Evolutionary conservation across 352 stramenopile genomes (phyloP).

Genomic region (Phytophthora ramorum): DNA sequence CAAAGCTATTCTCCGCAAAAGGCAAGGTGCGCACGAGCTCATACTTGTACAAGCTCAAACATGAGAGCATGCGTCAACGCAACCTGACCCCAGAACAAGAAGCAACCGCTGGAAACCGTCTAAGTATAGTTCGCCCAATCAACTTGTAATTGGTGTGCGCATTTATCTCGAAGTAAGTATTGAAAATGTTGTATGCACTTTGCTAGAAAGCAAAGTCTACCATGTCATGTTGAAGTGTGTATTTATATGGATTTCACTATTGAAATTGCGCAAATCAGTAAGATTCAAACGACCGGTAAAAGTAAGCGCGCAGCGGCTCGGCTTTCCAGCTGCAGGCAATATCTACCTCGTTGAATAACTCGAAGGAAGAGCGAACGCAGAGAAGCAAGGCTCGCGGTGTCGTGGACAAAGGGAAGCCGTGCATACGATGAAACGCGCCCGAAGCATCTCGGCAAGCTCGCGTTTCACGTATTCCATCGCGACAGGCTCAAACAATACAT

Average conservation of each 20-base stretch:
- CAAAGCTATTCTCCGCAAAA: slow-evolving; percentile 12
- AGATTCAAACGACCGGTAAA: neutral
- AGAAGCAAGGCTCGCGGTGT: slow-evolving; percentile 1
- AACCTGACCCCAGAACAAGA: neutral
- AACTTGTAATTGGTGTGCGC: neutral
- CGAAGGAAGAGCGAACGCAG: neutral
- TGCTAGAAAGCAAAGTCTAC: neutral
- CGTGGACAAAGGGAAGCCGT: neutral
- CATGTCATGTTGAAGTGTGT: slow-evolving; percentile 5
- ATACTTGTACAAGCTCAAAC: slow-evolving; percentile 10
- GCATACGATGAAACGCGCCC: neutral
- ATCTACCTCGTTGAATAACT: neutral
- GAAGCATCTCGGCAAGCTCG: neutral
- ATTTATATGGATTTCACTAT: slow-evolving; percentile 5
- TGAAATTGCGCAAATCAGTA: neutral
- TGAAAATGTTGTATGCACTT: neutral
- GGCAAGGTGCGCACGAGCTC: slow-evolving; percentile 11
- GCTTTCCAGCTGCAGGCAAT: slow-evolving; percentile 5
- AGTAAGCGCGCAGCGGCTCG: slow-evolving; percentile 2
- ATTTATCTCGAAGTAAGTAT: neutral
- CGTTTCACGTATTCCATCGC: neutral
- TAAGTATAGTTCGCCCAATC: neutral
- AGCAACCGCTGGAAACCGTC: neutral
- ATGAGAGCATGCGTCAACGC: neutral
- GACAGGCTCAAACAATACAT: neutral